A percentile compares a stretch with the other conserved stretches of the same genome.
Conservation (phyloP, 345 rosid species). For the Abelmoschus esculentus region DNA sequence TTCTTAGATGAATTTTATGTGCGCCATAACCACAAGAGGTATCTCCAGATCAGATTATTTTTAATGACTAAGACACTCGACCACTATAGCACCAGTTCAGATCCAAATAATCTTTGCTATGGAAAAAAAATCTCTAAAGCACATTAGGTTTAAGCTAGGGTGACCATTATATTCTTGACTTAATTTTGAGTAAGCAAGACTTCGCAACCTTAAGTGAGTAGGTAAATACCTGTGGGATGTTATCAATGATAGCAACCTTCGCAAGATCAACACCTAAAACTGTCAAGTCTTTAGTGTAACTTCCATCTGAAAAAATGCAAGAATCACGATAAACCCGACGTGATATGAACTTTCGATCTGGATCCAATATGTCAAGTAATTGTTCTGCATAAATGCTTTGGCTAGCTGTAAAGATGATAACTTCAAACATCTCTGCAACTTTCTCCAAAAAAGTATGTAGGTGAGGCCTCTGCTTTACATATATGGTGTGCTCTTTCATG, state of each 20-base stretch:
- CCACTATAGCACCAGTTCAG: background rate
- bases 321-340: conserved; percentile 78
- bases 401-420: conserved; percentile 88
- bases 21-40: background rate
- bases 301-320: conserved; percentile 76
- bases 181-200: background rate
- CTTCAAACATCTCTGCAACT: conserved; percentile 81
- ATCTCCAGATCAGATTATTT: conserved; percentile 4
- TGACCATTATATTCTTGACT: background rate
- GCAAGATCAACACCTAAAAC: conserved; percentile 91
- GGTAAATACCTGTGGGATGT: conserved; percentile 81
- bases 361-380: conserved; percentile 75
- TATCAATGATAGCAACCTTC: conserved; percentile 89
- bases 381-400: conserved; percentile 86
- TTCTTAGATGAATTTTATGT: background rate
- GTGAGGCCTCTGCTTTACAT: conserved; percentile 82
- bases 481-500: conserved; percentile 80
- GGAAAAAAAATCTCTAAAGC: background rate
- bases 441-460: conserved; percentile 71
- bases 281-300: conserved; percentile 88
- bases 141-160: background rate
- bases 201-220: conserved; percentile 15
- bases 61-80: background rate
- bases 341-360: conserved; percentile 66
- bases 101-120: background rate